Conservation (phyloP, 75 land plant genomes). For the Adiantum capillusveneris region DNA sequence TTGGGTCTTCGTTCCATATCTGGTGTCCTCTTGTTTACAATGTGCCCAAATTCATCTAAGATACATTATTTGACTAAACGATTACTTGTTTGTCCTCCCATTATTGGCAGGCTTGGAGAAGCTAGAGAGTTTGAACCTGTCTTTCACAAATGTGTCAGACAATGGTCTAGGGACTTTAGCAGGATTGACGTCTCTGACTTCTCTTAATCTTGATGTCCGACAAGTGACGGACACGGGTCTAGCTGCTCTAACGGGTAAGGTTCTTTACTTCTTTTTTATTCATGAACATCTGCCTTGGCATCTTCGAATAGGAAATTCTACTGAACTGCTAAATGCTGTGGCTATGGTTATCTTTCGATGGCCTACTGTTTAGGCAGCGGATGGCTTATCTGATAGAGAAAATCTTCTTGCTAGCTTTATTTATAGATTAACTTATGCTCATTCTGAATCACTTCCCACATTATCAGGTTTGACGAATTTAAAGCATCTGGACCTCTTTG, state of each 20-base stretch:
- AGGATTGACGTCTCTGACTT: slow-evolving; percentile 70
- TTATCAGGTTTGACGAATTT: slow-evolving; percentile 70
- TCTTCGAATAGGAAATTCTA: neutral
- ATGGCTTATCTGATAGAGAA: too few relatives aligned
- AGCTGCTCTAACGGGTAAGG: slow-evolving; percentile 67
- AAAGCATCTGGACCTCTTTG: slow-evolving; percentile 94
- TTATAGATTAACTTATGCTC: too few relatives aligned
- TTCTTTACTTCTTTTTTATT: too few relatives aligned
- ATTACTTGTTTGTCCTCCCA: too few relatives aligned
- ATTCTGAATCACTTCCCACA: too few relatives aligned
- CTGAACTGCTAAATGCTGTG: neutral
- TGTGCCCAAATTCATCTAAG: too few relatives aligned
- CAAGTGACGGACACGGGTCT: slow-evolving; percentile 89
- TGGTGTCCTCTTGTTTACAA: slow-evolving; percentile 32
- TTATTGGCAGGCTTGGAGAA: slow-evolving; percentile 47
- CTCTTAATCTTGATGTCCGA: slow-evolving; percentile 82
- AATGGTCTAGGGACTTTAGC: slow-evolving; percentile 60
- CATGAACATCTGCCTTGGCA: neutral
- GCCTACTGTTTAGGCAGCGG: too few relatives aligned
- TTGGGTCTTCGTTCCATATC: slow-evolving; percentile 66
- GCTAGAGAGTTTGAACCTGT: slow-evolving; percentile 75
- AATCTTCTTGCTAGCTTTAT: too few relatives aligned
- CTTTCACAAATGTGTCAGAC: slow-evolving; percentile 76
- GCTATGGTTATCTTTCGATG: neutral
- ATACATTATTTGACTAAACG: slow-evolving; percentile 1